These are phyloP conservation scores for Vishniacozyma victoriae DNA, from an alignment of 768 basidiomycete genomes.

Conservation along the genomic window DNA sequence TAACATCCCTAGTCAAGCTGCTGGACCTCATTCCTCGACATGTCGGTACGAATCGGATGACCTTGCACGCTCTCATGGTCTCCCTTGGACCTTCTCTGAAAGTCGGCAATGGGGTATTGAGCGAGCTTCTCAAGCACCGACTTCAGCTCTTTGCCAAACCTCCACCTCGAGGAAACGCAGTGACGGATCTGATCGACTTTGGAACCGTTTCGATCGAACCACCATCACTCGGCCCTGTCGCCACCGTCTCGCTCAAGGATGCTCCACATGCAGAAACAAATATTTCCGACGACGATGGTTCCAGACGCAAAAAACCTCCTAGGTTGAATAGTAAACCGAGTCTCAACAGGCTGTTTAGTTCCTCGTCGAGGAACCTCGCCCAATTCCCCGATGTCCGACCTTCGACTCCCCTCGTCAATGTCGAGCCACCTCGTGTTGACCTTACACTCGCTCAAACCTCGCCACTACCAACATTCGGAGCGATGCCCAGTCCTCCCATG, in stretches of 20 bases:
- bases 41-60: constrained; percentile 79
- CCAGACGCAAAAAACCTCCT: constrained; percentile 8
- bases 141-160: constrained; percentile 28
- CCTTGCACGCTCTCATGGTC: constrained; percentile 75
- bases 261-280: not conserved
- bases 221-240: constrained; percentile 2
- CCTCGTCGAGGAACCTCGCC: constrained; percentile 4
- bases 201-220: constrained; percentile 17
- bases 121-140: constrained; percentile 29
- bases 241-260: not conserved
- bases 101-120: constrained; percentile 37
- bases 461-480: constrained; percentile 18
- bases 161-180: constrained; percentile 3
- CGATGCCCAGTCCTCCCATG: not conserved
- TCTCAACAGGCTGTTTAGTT: constrained; percentile 21
- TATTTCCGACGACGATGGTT: not conserved
- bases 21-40: constrained; percentile 67
- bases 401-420: constrained; percentile 14
- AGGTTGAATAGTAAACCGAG: constrained; percentile 25
- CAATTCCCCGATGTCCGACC: constrained; percentile 5
- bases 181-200: constrained; percentile 29
- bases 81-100: constrained; percentile 67
- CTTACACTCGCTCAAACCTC: constrained; percentile 10
- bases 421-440: constrained; percentile 33
- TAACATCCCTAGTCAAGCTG: constrained; percentile 47